Conservation (phyloP, 805 yeast genomes). For the Ogataea ganodermae region DNA sequence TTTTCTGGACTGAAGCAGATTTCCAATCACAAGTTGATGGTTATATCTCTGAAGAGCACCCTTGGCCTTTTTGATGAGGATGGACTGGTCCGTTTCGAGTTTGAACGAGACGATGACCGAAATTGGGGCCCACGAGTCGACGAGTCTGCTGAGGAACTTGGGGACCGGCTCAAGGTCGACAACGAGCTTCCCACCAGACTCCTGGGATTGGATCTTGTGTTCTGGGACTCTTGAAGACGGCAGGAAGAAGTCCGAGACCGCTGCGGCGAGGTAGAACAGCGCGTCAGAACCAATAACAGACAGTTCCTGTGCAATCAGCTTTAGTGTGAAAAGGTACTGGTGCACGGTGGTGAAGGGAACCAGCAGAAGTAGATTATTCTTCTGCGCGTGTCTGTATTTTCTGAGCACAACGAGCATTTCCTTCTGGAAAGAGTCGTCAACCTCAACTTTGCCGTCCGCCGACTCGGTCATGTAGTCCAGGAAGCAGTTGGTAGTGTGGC, state of each 20-base stretch:
- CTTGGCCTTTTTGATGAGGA: conserved; percentile 72
- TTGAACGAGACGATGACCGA: conserved; percentile 95
- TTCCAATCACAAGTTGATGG: conserved; percentile 95
- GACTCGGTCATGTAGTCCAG: conserved; percentile 72
- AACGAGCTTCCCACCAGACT: conserved; percentile 67
- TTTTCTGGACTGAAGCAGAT: conserved; percentile 85
- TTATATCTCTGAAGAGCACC: conserved; percentile 82
- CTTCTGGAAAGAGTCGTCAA: conserved; percentile 59
- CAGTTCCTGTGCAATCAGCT: conserved; percentile 61
- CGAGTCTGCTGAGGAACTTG: conserved; percentile 83
- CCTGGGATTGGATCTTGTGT: conserved; percentile 90
- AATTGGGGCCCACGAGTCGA: conserved; percentile 91
- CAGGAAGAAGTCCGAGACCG: conserved; percentile 93
- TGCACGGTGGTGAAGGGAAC: conserved; percentile 94
- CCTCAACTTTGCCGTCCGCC: conserved; percentile 53
- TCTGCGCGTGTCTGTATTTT: conserved; percentile 55
- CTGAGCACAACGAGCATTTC: conserved; percentile 61
- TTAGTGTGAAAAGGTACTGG: conserved; percentile 86
- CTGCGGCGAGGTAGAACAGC: conserved; percentile 90
- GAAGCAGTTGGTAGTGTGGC: conserved; percentile 82
- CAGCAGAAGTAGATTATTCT: conserved; percentile 54
- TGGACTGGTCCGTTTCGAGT: conserved; percentile 78
- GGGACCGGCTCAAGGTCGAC: conserved; percentile 96
- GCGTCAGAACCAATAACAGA: conserved; percentile 57
- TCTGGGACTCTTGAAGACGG: conserved; percentile 85